A percentile compares a stretch with the other conserved stretches of the same genome.
These are phyloP conservation scores for Sporothrix brunneoviolacea DNA, from an alignment of 2,329 filamentous ascomycete species.

Conservation along the genomic window DNA sequence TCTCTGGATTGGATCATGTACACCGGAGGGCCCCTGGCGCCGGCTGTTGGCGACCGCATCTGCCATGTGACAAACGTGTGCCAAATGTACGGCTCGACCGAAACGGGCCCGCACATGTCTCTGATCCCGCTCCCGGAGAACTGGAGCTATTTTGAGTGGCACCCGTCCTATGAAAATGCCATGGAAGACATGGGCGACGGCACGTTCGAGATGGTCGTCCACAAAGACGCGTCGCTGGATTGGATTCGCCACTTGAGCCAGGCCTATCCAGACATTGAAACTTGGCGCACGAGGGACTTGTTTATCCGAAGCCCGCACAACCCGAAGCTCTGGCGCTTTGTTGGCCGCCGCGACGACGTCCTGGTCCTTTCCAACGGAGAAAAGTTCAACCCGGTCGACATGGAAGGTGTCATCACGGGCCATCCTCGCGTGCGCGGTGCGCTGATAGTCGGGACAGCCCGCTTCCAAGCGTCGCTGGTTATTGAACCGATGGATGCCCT, in stretches of 20 bases:
- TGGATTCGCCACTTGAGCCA: constrained; percentile 9
- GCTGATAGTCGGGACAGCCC: constrained; percentile 38
- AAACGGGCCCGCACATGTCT: constrained; percentile 17
- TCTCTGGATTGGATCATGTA: constrained; percentile 20
- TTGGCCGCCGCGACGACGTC: constrained; percentile 35
- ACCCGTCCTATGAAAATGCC: constrained; percentile 18
- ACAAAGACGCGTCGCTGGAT: constrained; percentile 14
- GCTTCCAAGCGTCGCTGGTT: constrained; percentile 41
- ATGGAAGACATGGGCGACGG: constrained; percentile 18
- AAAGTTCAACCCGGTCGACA: constrained; percentile 42
- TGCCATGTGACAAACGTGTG: constrained; percentile 20
- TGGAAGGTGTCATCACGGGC: constrained; percentile 34
- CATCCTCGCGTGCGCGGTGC: constrained; percentile 36
- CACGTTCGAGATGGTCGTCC: constrained; percentile 19
- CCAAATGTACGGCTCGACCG: constrained; percentile 21
- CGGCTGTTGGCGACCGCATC: constrained; percentile 16
- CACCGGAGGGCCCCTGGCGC: constrained; percentile 19
- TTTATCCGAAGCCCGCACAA: constrained; percentile 39
- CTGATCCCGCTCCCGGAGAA: constrained; percentile 18
- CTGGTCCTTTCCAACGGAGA: constrained; percentile 45
- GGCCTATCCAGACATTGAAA: constrained; percentile 15
- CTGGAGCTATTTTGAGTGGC: constrained; percentile 21
- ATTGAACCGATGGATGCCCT: constrained; percentile 34
- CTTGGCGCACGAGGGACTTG: constrained; percentile 34
- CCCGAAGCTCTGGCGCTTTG: constrained; percentile 34